Evolutionary conservation across 2,329 filamentous ascomycete species (phyloP), one percentile per base, ranked within the genome.

Genomic region (Ophiocordyceps camponoti-leonardi): DNA sequence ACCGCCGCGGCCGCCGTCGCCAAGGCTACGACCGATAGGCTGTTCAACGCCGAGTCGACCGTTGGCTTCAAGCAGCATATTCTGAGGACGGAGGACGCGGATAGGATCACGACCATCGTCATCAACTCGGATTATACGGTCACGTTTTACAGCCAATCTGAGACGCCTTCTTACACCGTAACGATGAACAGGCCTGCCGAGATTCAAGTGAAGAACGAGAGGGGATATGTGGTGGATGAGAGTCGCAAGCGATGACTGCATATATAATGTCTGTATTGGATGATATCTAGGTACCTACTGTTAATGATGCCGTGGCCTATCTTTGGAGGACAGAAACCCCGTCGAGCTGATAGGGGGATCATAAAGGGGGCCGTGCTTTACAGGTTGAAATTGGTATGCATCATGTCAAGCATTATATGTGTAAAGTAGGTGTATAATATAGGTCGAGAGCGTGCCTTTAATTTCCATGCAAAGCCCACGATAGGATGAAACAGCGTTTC

Each of bases 1-100:
- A 31, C 28, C 22, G 44, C 35, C 10, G 37, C 49, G 14, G 43
- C 33, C 13, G 43, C 40, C 18, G 18, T 46, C 2, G 45, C 44
- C 23, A 48, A 45, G 8, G 41, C 42, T 12, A 44, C 43, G 6
- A 46, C 46, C 3, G 41, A 37, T 10, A 5, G 14, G 6, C 18
- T 51, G 30, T 46, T 48, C 41, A 49, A 49, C 44, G 28, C 35
- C 1, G 46, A 44, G 18, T 37, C 37, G 13, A 51, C 49, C 0
- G 46, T 43, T 22, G 48, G 48, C 16, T 49, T 48, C 28, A 50
- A 50, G 37, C 49, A 51, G 33, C 48, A 51, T 41, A 51, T 51
- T 8, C 37, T 50, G n/a, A 40, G 47, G 19, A 30, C 30, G 12
- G 47, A 47, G 23, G 49, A 50, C 18, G 49, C 45, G 39, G 35